Percentiles rank a stretch among this genome's conserved stretches.
Evolutionary conservation across 257 asterid species (phyloP).

Genomic region (Dorcoceras hygrometricum): DNA sequence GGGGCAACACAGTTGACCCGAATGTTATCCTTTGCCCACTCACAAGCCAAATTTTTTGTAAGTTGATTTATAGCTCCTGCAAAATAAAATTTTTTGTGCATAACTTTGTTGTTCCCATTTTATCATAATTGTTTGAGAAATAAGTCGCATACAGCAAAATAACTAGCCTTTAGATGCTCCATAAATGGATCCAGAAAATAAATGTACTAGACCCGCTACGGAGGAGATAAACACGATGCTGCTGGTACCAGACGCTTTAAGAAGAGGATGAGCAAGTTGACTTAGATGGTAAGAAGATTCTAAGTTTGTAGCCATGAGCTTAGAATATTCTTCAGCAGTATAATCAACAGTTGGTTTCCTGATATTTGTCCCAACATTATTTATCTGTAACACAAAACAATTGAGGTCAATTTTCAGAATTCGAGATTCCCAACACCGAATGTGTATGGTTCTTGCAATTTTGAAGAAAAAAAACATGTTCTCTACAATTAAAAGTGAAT

Average conservation of each 20-base stretch:
- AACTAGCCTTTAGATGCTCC: constrained; percentile 83
- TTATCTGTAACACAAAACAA: constrained; percentile 43
- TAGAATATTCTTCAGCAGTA: constrained; percentile 69
- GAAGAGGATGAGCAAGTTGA: constrained; percentile 80
- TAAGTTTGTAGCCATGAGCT: constrained; percentile 71
- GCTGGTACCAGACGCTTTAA: constrained; percentile 77
- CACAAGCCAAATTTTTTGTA: constrained; percentile 84
- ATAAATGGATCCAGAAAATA: constrained; percentile 74
- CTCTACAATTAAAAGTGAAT: neutral
- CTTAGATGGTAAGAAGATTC: constrained; percentile 84
- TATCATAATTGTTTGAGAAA: constrained; percentile 10
- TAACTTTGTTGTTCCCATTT: constrained; percentile 13
- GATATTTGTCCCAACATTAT: constrained; percentile 89
- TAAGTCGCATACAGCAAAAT: neutral
- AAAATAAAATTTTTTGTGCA: constrained; percentile 11
- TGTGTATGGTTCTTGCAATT: neutral
- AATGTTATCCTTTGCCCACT: constrained; percentile 91
- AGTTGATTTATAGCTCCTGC: constrained; percentile 96
- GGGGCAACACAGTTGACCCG: constrained; percentile 94
- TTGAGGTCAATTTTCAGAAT: constrained; percentile 12
- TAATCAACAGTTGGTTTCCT: constrained; percentile 81
- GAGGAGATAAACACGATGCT: constrained; percentile 83
- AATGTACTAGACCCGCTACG: constrained; percentile 67
- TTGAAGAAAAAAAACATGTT: neutral
- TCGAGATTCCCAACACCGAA: neutral